Percentiles rank a stretch among this genome's conserved stretches.
Conservation (phyloP, 306 rosid species). For the Argentina anserina region DNA sequence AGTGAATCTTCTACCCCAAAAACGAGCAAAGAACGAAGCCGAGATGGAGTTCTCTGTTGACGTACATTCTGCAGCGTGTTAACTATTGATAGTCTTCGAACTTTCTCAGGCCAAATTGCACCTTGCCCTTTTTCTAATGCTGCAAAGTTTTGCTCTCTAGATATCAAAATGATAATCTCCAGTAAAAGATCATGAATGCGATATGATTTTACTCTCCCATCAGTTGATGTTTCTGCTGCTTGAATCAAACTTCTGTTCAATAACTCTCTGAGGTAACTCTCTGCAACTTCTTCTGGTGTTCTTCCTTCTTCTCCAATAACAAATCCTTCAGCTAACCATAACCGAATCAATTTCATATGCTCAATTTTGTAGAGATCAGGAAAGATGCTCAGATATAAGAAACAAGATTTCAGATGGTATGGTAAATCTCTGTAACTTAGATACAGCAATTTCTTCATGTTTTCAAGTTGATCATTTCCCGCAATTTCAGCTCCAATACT, state of each 20-base stretch:
- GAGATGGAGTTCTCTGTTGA: conserved; percentile 33
- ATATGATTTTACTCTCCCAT: conserved; percentile 22
- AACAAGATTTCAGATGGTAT: conserved; percentile 55
- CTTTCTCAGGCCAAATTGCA: conserved; percentile 35
- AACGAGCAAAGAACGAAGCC: conserved; percentile 55
- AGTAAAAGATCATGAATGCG: conserved; percentile 48
- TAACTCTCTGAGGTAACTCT: conserved; percentile 53
- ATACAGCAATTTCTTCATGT: conserved; percentile 44
- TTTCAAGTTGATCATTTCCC: conserved; percentile 36
- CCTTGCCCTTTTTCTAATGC: conserved; percentile 37
- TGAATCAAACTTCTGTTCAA: conserved; percentile 50
- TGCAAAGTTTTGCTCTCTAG: conserved; percentile 50
- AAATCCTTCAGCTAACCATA: conserved; percentile 70
- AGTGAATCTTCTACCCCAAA: conserved; percentile 40
- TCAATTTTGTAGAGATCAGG: conserved; percentile 37
- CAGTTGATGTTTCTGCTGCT: conserved; percentile 9
- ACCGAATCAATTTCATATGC: conserved; percentile 42
- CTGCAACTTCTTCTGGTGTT: conserved; percentile 54
- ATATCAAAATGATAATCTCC: conserved; percentile 46
- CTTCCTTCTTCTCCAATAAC: conserved; percentile 41
- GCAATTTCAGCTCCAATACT: conserved; percentile 40
- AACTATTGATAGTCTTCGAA: conserved; percentile 44
- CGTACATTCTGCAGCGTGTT: conserved; percentile 34
- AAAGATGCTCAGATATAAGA: conserved; percentile 50
- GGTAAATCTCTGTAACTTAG: conserved; percentile 62